Conservation (phyloP, 768 basidiomycete genomes). For the Trametes gibbosa region DNA sequence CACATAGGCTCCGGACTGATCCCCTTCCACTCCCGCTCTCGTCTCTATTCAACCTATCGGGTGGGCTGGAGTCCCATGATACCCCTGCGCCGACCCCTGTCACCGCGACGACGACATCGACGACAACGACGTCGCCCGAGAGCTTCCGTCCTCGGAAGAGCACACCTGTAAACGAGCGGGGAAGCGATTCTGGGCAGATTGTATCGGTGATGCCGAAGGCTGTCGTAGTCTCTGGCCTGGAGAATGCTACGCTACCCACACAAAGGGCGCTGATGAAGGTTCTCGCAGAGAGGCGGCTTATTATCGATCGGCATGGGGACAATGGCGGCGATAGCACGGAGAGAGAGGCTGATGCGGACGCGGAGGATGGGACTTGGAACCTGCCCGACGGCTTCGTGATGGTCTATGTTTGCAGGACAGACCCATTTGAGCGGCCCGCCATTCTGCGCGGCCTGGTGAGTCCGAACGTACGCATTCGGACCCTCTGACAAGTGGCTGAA, state of each 20-base stretch:
- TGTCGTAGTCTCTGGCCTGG: slow-evolving; percentile 70
- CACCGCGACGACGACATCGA: not conserved
- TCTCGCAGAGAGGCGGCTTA: slow-evolving; percentile 49
- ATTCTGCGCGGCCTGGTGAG: slow-evolving; percentile 67
- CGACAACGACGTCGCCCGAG: slow-evolving; percentile 5
- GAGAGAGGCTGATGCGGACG: slow-evolving; percentile 19
- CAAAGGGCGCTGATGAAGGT: slow-evolving; percentile 58
- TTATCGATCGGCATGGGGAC: slow-evolving; percentile 39
- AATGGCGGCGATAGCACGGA: slow-evolving; percentile 27
- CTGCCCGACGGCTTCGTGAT: slow-evolving; percentile 69
- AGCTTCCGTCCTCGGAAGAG: slow-evolving; percentile 14
- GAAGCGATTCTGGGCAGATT: slow-evolving; percentile 10
- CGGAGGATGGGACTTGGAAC: slow-evolving; percentile 43
- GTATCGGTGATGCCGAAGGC: slow-evolving; percentile 45
- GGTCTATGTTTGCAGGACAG: slow-evolving; percentile 68
- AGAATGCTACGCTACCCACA: slow-evolving; percentile 49
- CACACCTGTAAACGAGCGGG: not conserved
- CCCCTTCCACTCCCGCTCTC: slow-evolving; percentile 19
- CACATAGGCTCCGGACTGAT: slow-evolving; percentile 15
- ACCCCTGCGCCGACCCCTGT: not conserved
- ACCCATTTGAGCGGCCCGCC: slow-evolving; percentile 60
- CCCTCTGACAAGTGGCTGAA: not conserved
- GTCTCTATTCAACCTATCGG: slow-evolving; percentile 3
- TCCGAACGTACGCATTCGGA: not conserved
- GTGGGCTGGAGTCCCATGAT: slow-evolving; percentile 1